phyloP scores from a whole-genome alignment of 108 stramenopile species.

The Fistulifera pelliculosa region DNA sequence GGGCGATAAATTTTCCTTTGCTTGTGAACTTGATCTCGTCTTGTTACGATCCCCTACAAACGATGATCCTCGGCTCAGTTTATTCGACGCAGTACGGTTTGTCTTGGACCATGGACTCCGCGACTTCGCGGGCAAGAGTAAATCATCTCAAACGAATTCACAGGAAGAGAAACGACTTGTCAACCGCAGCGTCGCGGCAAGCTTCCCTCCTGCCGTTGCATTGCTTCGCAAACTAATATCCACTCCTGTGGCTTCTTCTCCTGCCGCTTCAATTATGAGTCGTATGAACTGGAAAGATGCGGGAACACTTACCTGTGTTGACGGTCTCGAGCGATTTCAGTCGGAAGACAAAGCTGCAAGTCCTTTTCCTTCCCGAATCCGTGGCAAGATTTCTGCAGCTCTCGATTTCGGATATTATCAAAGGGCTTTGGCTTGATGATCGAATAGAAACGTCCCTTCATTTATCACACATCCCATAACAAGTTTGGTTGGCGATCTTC shows the following conservation, averaged over 20 bases:
- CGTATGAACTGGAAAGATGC: conserved; percentile 46
- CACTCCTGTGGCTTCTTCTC: conserved; percentile 34
- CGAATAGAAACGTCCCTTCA: conserved; percentile 38
- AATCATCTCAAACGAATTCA: background rate
- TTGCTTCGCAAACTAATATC: conserved; percentile 56
- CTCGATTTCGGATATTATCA: conserved; percentile 33
- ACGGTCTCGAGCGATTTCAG: conserved; percentile 1
- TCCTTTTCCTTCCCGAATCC: conserved; percentile 20
- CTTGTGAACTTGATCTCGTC: conserved; percentile 22
- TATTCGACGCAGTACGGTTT: conserved; percentile 48
- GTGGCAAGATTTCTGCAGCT: conserved; percentile 35
- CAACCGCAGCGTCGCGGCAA: conserved; percentile 51
- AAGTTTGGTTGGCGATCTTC: conserved; percentile 41
- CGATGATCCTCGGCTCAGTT: conserved; percentile 1
- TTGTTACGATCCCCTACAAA: background rate
- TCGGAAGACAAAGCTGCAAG: conserved; percentile 3
- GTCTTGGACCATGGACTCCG: conserved; percentile 47
- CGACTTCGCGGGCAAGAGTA: conserved; percentile 28
- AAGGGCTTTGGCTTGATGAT: conserved; percentile 47
- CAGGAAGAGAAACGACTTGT: conserved; percentile 19
- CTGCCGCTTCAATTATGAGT: conserved; percentile 31
- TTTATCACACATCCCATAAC: conserved; percentile 54
- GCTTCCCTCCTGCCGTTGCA: conserved; percentile 49
- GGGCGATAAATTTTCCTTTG: conserved; percentile 56
- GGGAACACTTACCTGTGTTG: conserved; percentile 14